Evolutionary conservation across 805 yeast genomes (phyloP), one percentile per base, ranked within the genome.

Genomic region (Ogataea ganodermae): DNA sequence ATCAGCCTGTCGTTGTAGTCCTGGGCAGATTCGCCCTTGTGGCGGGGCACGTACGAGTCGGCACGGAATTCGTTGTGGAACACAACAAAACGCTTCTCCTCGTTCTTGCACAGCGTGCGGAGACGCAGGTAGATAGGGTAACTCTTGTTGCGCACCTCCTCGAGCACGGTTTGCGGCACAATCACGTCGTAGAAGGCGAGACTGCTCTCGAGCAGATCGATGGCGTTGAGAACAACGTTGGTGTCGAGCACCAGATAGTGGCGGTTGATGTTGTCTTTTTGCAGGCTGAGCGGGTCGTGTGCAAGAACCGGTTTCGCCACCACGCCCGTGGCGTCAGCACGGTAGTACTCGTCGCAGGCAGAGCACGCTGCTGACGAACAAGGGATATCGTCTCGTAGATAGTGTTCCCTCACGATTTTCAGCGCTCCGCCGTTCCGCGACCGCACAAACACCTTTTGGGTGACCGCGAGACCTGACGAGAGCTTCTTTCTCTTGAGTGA

Each of bases 1-100:
- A 94, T 90, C 22, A 97, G 89, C 55, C 97, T 73, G 66, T 92
- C 98, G 60, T 92, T 92, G 63, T 92, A 77, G 66, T 92, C 98
- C 61, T 92, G 89, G 53, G 87, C 84, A 9, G 84, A 61, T 67
- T 94, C 97, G 42, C 80, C 79, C 31, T 72, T 72, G 26, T 69
- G 64, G 59, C 97, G 79, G 24, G 72, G 73, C 4, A 83, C 73
- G 63, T 74, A 86, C 0, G 97, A 89, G 8, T 76, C 79, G 52
- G 80, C 79, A 56, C 79, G 79, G 67, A 90, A 94, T 67, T 92
- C 98, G 68, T 94, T 94, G 69, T 94, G 97, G 68, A 88, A 94
- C 2, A 94, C 94, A 30, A 87, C 80, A 60, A 90, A 89, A 50
- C 97, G 74, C 67, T 94, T 94, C 31, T 79, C 86, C 44, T 83